A percentile compares a stretch with the other conserved stretches of the same genome.
phyloP scores from a whole-genome alignment of 306 rosid species.

The Cajanus cajan region DNA sequence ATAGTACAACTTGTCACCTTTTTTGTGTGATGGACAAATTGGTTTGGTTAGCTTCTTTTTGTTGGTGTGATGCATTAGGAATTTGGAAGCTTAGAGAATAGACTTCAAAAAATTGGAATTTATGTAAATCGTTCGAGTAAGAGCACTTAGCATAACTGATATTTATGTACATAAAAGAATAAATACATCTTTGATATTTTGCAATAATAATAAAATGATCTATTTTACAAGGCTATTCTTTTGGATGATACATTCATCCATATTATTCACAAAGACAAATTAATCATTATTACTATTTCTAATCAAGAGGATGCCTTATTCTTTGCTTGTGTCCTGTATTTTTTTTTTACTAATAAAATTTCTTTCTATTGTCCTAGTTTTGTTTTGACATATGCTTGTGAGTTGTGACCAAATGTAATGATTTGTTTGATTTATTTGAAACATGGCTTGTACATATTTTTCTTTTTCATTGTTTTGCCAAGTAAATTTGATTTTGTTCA shows the following conservation, averaged over 20 bases:
- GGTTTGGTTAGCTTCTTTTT: not conserved
- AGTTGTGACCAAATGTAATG: not conserved
- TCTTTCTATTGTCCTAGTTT: not conserved
- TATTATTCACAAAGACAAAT: not conserved
- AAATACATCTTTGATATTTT: not conserved
- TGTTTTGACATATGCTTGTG: slow-evolving; percentile 16
- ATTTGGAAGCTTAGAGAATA: not conserved
- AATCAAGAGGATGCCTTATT: not conserved
- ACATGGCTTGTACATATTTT: not conserved
- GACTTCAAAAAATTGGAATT: not conserved
- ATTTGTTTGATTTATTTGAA: slow-evolving; percentile 19
- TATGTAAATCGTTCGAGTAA: not conserved
- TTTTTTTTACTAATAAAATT: not conserved
- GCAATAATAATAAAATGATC: not conserved
- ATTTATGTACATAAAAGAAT: not conserved
- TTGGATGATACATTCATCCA: not conserved
- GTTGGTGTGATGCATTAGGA: not conserved
- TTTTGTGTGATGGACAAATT: not conserved
- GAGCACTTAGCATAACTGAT: not conserved
- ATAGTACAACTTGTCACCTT: not conserved
- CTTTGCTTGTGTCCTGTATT: not conserved
- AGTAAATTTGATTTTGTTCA: not conserved
- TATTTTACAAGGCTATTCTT: not conserved
- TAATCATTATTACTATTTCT: not conserved
- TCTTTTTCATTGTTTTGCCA: not conserved